These are phyloP conservation scores for Botrytis deweyae DNA, from an alignment of 2,329 filamentous ascomycete species.

Conservation along the genomic window DNA sequence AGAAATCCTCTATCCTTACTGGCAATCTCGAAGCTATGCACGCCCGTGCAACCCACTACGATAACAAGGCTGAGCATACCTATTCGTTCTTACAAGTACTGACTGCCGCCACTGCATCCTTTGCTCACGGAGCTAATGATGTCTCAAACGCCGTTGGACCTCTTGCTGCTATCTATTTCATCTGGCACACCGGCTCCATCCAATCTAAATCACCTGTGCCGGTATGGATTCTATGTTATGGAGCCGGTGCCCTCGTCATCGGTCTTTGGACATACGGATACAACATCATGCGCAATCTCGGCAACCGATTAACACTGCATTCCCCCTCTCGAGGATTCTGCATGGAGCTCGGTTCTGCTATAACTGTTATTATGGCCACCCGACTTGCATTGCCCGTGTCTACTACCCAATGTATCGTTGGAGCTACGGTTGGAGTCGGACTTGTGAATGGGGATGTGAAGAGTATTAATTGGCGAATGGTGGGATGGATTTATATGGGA, in stretches of 20 bases:
- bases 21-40: conserved; percentile 73
- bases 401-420: conserved; percentile 78
- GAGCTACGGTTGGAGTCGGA: conserved; percentile 72
- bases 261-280: conserved; percentile 74
- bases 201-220: conserved; percentile 63
- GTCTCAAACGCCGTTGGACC: conserved; percentile 69
- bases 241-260: conserved; percentile 43
- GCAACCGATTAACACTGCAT: conserved; percentile 11
- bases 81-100: conserved; percentile 55
- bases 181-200: conserved; percentile 53
- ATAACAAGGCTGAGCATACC: conserved; percentile 67
- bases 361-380: conserved; percentile 72
- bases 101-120: conserved; percentile 51
- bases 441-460: conserved; percentile 70
- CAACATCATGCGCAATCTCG: conserved; percentile 60
- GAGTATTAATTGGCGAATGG: conserved; percentile 75
- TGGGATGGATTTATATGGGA: conserved; percentile 60
- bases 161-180: conserved; percentile 68
- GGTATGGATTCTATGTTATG: conserved; percentile 52
- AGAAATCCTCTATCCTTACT: conserved; percentile 50
- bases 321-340: conserved; percentile 57
- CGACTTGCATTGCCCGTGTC: conserved; percentile 71
- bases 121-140: conserved; percentile 72
- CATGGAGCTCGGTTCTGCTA: conserved; percentile 77
- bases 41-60: conserved; percentile 60